Percentiles rank a stretch among this genome's conserved stretches.
These are phyloP conservation scores for Jamesozyma piceae DNA, from an alignment of 805 yeast genomes.

Conservation along the genomic window DNA sequence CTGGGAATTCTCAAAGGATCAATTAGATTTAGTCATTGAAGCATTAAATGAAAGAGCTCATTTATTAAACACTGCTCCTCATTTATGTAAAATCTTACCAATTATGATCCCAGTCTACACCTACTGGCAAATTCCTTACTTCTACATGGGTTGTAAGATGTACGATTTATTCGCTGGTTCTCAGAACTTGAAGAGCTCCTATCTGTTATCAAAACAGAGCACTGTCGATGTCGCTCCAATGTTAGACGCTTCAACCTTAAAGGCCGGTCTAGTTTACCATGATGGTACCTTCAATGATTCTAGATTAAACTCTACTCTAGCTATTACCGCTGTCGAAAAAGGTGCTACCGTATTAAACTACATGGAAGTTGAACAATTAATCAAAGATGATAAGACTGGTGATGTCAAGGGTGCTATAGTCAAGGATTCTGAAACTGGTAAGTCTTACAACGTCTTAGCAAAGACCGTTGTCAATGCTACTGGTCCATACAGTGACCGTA, in stretches of 20 bases:
- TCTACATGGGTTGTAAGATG: slow-evolving; percentile 81
- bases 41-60: slow-evolving; percentile 82
- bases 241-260: slow-evolving; percentile 67
- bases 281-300: slow-evolving; percentile 93
- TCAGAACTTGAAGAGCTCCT: slow-evolving; percentile 73
- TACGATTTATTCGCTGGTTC: slow-evolving; percentile 89
- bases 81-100: slow-evolving; percentile 75
- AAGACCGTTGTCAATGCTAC: slow-evolving; percentile 83
- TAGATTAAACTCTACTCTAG: slow-evolving; percentile 79
- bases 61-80: slow-evolving; percentile 86
- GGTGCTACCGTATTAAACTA: slow-evolving; percentile 90
- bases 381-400: slow-evolving; percentile 51
- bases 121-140: slow-evolving; percentile 94
- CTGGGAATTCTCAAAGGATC: slow-evolving; percentile 84
- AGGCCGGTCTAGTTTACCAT: slow-evolving; percentile 87
- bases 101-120: slow-evolving; percentile 93
- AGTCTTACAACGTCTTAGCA: slow-evolving; percentile 51
- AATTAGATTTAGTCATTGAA: slow-evolving; percentile 78
- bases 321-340: slow-evolving; percentile 71
- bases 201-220: slow-evolving; percentile 54
- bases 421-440: slow-evolving; percentile 59
- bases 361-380: slow-evolving; percentile 65
- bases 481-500: slow-evolving; percentile 81
- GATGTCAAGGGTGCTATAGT: slow-evolving; percentile 71
- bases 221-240: slow-evolving; percentile 76